Base-by-base conservation (phyloP, 768 basidiomycete species). In the Suillus subluteus region DNA sequence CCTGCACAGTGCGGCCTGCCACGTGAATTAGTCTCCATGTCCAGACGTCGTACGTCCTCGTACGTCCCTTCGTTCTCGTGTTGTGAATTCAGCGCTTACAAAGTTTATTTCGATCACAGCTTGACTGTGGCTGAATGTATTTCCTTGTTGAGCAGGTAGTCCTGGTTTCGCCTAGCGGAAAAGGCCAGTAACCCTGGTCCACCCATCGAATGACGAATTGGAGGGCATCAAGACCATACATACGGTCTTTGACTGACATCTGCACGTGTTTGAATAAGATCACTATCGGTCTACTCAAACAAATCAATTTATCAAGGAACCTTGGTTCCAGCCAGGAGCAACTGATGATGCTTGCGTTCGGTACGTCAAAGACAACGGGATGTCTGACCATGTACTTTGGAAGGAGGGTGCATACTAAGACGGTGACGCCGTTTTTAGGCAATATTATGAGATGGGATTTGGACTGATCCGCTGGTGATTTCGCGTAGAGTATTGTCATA, bases 371-470 rank as follows among this genome's bases (percentile, higher is more conserved):
- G 84, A 88, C 65, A 88, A 90, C 62, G 85, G 82, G 4, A 76
- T 95, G 69, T 78, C 81, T 41, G 87, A 88, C 72, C 83, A 83
- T 66, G 91, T 92, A 23, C 84, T 96, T 61, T 87, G 86, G 90
- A 91, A 32, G 95, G 95, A 9, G 89, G 91, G 13, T 97, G 95
- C 16, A 30, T 30, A 16, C 52, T 32, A 18, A 54, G 30, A 18
- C 5, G 16, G 8, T 21, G 18, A 32, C 11, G 18, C 30, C 4
- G 54, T 55, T 32, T 30, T 32, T 4, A 55, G 30, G 18, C 32
- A 32, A 52, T 52, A 6, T 15, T 26, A 26, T 50, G 15, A 32
- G 54, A 55, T 32, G 54, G 6, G 9, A 30, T 26, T 16, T 26
- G 13, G 23, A 52, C 13, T 12, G 26, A 30, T 30, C 7, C 26